Conservation (phyloP, 1,284 basidiomycete genomes). For the Erythrobasidium hasegawianum region DNA sequence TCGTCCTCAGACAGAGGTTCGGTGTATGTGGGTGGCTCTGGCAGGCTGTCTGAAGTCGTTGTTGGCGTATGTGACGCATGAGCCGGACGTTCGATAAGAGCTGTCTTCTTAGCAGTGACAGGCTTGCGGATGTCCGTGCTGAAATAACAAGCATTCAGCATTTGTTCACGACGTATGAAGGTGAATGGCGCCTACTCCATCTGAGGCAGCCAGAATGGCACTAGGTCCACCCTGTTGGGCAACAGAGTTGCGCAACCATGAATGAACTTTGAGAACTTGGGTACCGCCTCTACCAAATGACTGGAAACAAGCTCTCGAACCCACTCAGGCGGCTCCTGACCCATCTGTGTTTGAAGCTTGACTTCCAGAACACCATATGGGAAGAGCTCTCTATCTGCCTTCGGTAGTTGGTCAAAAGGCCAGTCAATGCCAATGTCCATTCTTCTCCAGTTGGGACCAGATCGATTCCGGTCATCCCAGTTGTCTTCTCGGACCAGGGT, state of each 20-base stretch:
- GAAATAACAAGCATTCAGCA: not conserved
- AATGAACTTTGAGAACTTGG: conserved; percentile 60
- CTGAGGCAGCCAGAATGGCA: conserved; percentile 97
- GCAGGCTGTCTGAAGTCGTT: conserved; percentile 48
- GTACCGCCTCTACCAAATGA: conserved; percentile 62
- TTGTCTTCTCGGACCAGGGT: conserved; percentile 93
- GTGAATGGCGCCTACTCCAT: conserved; percentile 52
- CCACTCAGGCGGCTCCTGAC: conserved; percentile 95
- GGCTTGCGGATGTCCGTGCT: conserved; percentile 77
- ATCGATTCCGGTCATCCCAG: conserved; percentile 78
- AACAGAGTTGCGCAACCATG: conserved; percentile 83
- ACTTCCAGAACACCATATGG: conserved; percentile 92
- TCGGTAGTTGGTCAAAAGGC: conserved; percentile 74
- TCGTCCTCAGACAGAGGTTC: conserved; percentile 90
- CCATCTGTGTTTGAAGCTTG: conserved; percentile 93
- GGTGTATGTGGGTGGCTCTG: conserved; percentile 59
- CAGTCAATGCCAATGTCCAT: conserved; percentile 64
- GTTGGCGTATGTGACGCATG: conserved; percentile 49
- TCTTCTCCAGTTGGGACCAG: conserved; percentile 87
- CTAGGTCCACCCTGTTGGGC: conserved; percentile 90
- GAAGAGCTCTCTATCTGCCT: conserved; percentile 87
- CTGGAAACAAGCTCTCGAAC: conserved; percentile 90
- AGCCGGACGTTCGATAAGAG: conserved; percentile 66
- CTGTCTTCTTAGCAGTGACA: conserved; percentile 53
- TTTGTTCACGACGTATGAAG: conserved; percentile 40